These are phyloP conservation scores for Scedosporium minutisporum DNA, from an alignment of 2,329 filamentous ascomycete genomes.

Conservation along the genomic window DNA sequence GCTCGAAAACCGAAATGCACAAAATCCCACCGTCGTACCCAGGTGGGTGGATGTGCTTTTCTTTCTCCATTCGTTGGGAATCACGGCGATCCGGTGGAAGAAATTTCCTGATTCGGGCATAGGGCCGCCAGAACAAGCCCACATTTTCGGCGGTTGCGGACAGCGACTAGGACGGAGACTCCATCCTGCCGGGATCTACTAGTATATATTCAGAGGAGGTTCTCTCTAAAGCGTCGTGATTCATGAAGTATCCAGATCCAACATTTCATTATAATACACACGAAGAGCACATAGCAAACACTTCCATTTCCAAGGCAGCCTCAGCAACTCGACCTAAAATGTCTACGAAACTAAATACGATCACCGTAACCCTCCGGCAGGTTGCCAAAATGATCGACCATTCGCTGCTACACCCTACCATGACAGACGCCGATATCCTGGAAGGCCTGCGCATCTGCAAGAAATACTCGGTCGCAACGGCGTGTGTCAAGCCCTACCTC, in stretches of 20 bases:
- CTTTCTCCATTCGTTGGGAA: background rate
- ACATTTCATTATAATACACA: background rate
- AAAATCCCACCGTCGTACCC: too few relatives aligned
- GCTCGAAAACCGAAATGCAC: too few relatives aligned
- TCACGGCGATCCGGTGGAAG: background rate
- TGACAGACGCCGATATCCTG: conserved; percentile 45
- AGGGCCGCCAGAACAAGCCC: background rate
- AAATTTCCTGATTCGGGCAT: background rate
- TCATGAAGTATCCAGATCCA: too few relatives aligned
- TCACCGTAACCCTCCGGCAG: conserved; percentile 32
- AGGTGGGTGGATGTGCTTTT: too few relatives aligned
- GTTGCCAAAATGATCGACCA: conserved; percentile 50
- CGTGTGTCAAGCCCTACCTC: conserved; percentile 48
- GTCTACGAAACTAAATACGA: conserved; percentile 13
- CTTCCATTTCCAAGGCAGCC: background rate
- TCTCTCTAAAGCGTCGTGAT: too few relatives aligned
- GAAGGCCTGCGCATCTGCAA: conserved; percentile 37
- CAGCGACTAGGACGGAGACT: too few relatives aligned
- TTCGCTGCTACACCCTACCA: conserved; percentile 50
- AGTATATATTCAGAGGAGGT: too few relatives aligned
- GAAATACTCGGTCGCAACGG: conserved; percentile 40
- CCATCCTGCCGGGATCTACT: too few relatives aligned
- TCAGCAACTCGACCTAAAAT: background rate
- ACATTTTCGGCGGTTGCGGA: background rate
- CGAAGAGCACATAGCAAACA: too few relatives aligned